Base-by-base conservation (phyloP, 2,329 filamentous ascomycete genomes). In the Chrysoporthe deuterocubensis region DNA sequence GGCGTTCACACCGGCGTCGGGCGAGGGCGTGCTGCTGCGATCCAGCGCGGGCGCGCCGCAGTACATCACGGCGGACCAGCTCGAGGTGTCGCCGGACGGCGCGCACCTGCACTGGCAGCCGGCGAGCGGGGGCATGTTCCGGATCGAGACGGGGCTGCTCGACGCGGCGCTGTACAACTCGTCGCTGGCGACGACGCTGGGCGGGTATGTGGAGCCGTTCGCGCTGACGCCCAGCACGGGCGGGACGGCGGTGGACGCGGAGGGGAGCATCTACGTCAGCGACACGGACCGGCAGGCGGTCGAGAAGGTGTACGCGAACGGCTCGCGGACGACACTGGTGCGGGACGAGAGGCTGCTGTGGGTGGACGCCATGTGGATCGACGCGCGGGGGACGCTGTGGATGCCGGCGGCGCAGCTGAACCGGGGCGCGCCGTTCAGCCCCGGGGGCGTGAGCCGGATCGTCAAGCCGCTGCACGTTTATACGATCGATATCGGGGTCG, bases 301-400 rank as follows among this genome's bases (percentile, higher is more conserved):
- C 11, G 67, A 69, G 60, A 67, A 61, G 56, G 61, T 69, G n/a
- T 67, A 62, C 13, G 54, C 67, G 4, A 69, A 69, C n/a, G 67
- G 67, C 32, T 64, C 67, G 43, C 60, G 67, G 48, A 58, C 57
- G 16, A 61, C 60, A 13, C 16, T 67, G 16, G 40, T 69, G 8
- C 60, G 43, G 46, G 67, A 69, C 32, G 67, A 69, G n/a, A 67
- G 67, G 43, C 34, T 69, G 60, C 40, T 69, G 16, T 69, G 65
- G 64, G 61, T 69, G 3, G 67, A 69, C 32, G 64, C 67, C 14
- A 69, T 69, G 67, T 69, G 67, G 67, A 50, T 69, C 4, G 65
- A 64, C 48, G 48, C 21, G 13, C 18, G 48, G 40, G 60, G 64
- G 48, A 62, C 37, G 65, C 37, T 69, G 46, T 69, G 67, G 67